These are phyloP conservation scores for Ogataea kodamae DNA, from an alignment of 805 yeast genomes.

Conservation along the genomic window DNA sequence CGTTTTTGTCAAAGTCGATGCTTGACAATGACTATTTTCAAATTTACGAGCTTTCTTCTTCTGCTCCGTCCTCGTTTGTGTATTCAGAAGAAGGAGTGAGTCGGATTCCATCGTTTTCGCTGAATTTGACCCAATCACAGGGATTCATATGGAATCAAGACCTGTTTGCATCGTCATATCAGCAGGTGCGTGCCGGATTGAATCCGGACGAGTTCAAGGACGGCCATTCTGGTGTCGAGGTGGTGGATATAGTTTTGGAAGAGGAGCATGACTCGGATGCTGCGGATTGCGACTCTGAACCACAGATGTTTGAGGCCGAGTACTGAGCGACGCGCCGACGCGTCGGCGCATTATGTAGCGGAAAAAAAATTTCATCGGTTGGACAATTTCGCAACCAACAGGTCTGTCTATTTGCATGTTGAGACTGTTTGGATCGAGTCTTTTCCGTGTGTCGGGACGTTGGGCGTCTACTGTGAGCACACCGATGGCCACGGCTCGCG, in stretches of 20 bases:
- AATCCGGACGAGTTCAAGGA: constrained; percentile 23
- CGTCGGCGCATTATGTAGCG: constrained; percentile 3
- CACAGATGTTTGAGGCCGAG: constrained; percentile 16
- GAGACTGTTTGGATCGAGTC: constrained; percentile 5
- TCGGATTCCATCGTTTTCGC: constrained; percentile 35
- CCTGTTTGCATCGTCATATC: constrained; percentile 66
- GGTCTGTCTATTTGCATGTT: constrained; percentile 5
- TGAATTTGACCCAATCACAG: constrained; percentile 58
- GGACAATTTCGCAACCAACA: neutral
- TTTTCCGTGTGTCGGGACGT: constrained; percentile 7
- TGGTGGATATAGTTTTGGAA: constrained; percentile 26
- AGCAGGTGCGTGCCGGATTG: constrained; percentile 46
- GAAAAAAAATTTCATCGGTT: constrained; percentile 7
- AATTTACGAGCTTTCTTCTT: constrained; percentile 44
- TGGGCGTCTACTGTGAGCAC: constrained; percentile 6
- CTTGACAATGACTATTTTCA: constrained; percentile 51
- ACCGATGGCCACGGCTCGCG: too few relatives aligned
- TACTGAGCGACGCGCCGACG: constrained; percentile 12
- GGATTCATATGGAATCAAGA: constrained; percentile 79
- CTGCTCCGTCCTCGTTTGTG: constrained; percentile 16
- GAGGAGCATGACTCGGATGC: constrained; percentile 11
- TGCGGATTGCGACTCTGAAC: constrained; percentile 3
- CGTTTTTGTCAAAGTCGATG: constrained; percentile 57
- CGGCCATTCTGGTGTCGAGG: constrained; percentile 22
- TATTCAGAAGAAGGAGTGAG: constrained; percentile 9